Percentiles rank a stretch among this genome's conserved stretches.
Conservation (phyloP, 371 early-diverging fungal species). For the Blakeslea trispora region DNA sequence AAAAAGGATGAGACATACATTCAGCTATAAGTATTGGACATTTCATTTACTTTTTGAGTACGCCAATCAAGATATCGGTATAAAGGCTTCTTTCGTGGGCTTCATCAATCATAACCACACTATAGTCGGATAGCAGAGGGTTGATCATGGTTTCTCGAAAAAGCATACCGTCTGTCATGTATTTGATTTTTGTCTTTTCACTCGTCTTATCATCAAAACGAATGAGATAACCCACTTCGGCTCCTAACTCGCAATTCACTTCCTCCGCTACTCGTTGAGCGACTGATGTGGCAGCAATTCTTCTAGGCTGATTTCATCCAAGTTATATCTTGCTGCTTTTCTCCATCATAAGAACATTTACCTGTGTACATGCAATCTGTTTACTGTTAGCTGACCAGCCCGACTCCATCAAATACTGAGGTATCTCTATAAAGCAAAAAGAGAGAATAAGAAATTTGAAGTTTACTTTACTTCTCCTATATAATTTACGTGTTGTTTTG, state of each 20-base stretch:
- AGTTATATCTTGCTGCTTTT: no score
- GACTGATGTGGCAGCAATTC: slow-evolving; percentile 89
- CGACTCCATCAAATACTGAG: slow-evolving; percentile 90
- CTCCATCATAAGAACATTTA: no score
- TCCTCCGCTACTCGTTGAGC: slow-evolving; percentile 82
- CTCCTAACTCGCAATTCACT: slow-evolving; percentile 51
- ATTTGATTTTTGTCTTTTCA: slow-evolving; percentile 68
- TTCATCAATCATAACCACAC: slow-evolving; percentile 80
- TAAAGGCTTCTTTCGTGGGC: slow-evolving; percentile 78
- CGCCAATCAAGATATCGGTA: slow-evolving; percentile 59
- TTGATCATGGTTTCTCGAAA: slow-evolving; percentile 77
- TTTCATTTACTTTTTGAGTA: slow-evolving; percentile 57
- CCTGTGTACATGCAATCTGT: no score
- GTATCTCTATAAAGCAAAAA: no score
- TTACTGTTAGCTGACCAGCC: no score
- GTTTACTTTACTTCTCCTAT: no score
- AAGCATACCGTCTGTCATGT: slow-evolving; percentile 84
- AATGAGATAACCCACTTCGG: slow-evolving; percentile 62
- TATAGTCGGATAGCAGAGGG: slow-evolving; percentile 59
- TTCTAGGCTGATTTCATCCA: slow-evolving; percentile 84
- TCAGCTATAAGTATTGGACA: no score
- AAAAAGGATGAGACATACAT: no score
- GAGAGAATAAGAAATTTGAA: no score
- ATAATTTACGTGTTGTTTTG: slow-evolving; percentile 82
- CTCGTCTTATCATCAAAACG: slow-evolving; percentile 70